These are phyloP conservation scores for Phyllosticta citriasiana DNA, from an alignment of 2,329 filamentous ascomycete species.

Conservation along the genomic window DNA sequence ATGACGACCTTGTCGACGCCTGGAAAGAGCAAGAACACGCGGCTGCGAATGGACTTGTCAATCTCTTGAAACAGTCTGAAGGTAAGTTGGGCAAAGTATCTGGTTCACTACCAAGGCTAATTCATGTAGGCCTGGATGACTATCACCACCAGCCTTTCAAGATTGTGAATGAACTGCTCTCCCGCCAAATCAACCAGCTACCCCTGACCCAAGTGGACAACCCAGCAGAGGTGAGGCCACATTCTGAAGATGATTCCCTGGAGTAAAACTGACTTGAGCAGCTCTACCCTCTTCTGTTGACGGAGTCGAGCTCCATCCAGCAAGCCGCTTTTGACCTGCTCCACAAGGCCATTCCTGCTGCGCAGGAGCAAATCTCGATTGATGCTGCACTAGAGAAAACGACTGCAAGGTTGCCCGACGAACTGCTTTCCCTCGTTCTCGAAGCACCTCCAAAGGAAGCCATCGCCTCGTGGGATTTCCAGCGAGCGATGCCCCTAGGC, in stretches of 20 bases:
- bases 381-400: conserved; percentile 64
- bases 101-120: neutral
- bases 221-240: conserved; percentile 39
- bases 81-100: conserved; percentile 17
- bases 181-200: conserved; percentile 56
- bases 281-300: conserved; percentile 66
- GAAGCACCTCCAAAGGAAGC: conserved; percentile 64
- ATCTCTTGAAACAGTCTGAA: conserved; percentile 49
- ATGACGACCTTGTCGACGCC: conserved; percentile 76
- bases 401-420: conserved; percentile 66
- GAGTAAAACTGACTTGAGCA: neutral
- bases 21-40: conserved; percentile 50
- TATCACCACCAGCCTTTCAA: conserved; percentile 55
- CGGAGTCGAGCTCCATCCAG: conserved; percentile 65
- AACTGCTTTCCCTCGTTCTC: conserved; percentile 73
- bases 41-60: conserved; percentile 50
- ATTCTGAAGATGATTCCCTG: neutral
- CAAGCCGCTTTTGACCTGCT: conserved; percentile 71
- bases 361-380: conserved; percentile 74
- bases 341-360: conserved; percentile 65
- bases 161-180: conserved; percentile 66
- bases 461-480: conserved; percentile 55
- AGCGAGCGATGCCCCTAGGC: conserved; percentile 53
- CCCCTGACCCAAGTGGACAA: conserved; percentile 53
- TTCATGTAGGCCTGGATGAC: conserved; percentile 35